Conservation (phyloP, 1,284 basidiomycete species). For the Puccinia brachypodii region DNA sequence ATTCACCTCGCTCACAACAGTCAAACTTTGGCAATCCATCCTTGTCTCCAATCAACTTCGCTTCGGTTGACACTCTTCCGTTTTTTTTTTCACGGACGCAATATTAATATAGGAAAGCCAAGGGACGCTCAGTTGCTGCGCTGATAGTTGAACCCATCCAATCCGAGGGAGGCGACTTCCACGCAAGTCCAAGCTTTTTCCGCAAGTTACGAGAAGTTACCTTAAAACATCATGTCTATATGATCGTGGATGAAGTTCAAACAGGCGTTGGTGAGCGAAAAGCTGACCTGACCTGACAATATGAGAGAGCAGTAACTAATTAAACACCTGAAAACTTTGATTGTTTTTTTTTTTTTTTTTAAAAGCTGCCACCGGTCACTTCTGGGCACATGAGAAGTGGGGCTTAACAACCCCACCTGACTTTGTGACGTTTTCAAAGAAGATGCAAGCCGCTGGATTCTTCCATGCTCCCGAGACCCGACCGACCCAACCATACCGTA, state of each 20-base stretch:
- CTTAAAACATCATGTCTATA: conserved; percentile 61
- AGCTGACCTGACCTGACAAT: background rate
- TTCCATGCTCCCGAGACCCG: conserved; percentile 62
- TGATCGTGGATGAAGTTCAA: conserved; percentile 63
- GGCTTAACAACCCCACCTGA: conserved; percentile 60
- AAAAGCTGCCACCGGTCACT: conserved; percentile 61
- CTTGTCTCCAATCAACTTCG: no score
- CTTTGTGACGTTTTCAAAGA: conserved; percentile 63
- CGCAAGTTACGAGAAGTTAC: conserved; percentile 60
- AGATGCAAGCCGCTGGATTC: conserved; percentile 61
- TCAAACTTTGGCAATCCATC: background rate
- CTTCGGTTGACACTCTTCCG: background rate
- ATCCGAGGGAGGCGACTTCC: conserved; percentile 63
- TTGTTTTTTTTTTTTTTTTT: no score
- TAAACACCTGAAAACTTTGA: background rate
- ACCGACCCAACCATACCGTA: conserved; percentile 61
- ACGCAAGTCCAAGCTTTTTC: conserved; percentile 63
- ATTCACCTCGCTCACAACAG: background rate
- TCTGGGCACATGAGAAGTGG: conserved; percentile 66
- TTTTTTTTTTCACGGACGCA: background rate
- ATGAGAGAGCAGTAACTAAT: background rate
- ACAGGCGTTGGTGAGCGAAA: conserved; percentile 59
- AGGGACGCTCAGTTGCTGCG: conserved; percentile 61
- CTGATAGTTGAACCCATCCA: conserved; percentile 64
- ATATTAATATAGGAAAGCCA: conserved; percentile 55